Conservation (phyloP, 1,284 basidiomycete species). For the Fomitopsis schrenkii region DNA sequence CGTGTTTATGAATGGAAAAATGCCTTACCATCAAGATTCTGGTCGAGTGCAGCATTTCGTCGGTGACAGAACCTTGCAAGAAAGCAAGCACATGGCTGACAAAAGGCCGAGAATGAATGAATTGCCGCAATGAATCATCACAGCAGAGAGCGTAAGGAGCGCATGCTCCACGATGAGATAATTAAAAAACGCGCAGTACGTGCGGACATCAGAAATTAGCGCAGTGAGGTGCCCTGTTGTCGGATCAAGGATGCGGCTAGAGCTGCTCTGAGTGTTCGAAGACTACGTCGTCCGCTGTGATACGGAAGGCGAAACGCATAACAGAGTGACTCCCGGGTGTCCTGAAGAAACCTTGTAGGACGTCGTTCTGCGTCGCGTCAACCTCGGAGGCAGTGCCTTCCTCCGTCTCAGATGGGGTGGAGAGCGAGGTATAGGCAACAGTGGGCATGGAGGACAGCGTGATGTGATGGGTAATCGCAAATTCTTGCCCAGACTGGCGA, state of each 20-base stretch:
- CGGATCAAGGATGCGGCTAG: no score
- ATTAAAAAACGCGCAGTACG: background rate
- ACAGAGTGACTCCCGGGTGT: constrained; percentile 22
- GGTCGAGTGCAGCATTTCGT: no score
- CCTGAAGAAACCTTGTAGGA: constrained; percentile 29
- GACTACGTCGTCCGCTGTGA: constrained; percentile 19
- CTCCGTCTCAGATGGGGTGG: constrained; percentile 23
- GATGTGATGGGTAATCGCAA: constrained; percentile 18
- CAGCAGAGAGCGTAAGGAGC: no score
- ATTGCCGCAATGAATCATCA: no score
- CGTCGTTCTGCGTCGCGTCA: constrained; percentile 17
- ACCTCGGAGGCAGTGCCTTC: constrained; percentile 23
- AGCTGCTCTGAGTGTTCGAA: background rate
- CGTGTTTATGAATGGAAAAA: no score
- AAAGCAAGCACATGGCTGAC: no score
- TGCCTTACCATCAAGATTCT: no score
- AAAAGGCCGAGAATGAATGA: no score
- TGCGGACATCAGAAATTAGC: no score
- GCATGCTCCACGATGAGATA: background rate
- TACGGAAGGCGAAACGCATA: constrained; percentile 21
- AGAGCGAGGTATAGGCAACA: constrained; percentile 22
- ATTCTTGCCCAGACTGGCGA: background rate
- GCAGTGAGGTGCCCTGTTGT: no score
- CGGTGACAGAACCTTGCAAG: no score
- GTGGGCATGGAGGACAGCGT: constrained; percentile 23